Base-by-base conservation (phyloP, 192 early-diverging fungal species). In the Coemansia sp. region DNA sequence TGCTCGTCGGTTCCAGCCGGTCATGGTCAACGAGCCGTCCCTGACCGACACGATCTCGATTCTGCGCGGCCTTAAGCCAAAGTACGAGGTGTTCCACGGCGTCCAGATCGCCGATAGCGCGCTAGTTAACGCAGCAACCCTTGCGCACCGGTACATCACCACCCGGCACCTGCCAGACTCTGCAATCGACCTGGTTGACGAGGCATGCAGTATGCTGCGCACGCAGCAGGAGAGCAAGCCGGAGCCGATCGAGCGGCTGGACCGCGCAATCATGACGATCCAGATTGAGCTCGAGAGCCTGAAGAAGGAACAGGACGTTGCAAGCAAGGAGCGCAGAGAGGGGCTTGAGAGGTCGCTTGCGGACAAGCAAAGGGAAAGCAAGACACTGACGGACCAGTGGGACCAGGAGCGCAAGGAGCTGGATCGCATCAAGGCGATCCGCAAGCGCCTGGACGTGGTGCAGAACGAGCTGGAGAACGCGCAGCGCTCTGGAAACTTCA, bases 141-240 rank as follows among this genome's bases (percentile, higher is more conserved):
- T 89, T 51, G 86, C 88, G 10, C 87, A 93, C 63, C 87, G 92
- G 43, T 93, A 92, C 62, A 88, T 93, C 41, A 87, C 88, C 2
- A 84, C 87, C 22, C 80, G 90, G 2, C 90, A 88, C 66, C 71
- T 92, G 48, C 92, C 92, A 0, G 92, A 93, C 77, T 92, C 92
- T 57, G 92, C 92, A 15, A 93, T 93, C 57, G 92, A 93, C 73
- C 67, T 93, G 22, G 82, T 93, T 6, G 92, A 93, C 58, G 92
- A 93, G 74, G 90, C 92, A 2, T 93, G 92, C 56, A 88, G 88
- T 36, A 91, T 90, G 68, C 80, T 93, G 57, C 72, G 90, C 58
- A 80, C 90, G 8, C 90, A 93, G 66, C 90, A 91, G 64, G 91
- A 92, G 67, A 90, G 88, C 76, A 90, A 91, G 63, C 91, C 92